phyloP scores from a whole-genome alignment of 2,329 filamentous ascomycete genomes.

The Venturia effusa region DNA sequence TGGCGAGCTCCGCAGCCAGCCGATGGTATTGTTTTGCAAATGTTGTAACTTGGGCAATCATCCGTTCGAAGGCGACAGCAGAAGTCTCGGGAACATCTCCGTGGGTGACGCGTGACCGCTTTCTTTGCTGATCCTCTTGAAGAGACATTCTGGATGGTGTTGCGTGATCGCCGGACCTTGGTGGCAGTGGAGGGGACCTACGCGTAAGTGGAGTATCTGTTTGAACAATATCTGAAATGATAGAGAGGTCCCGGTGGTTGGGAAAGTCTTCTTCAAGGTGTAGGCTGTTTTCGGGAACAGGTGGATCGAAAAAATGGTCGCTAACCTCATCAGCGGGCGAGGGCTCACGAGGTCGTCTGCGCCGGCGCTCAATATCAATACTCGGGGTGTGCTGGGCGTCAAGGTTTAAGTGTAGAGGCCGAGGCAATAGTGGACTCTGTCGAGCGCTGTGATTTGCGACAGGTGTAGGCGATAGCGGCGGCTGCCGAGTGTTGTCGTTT shows the following conservation, averaged over 20 bases:
- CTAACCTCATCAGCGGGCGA: background rate
- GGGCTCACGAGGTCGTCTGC: background rate
- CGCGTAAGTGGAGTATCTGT: background rate
- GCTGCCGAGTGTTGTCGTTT: too few species aligned
- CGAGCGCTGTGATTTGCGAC: too few species aligned
- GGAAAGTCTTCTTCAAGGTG: too few species aligned
- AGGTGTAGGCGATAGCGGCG: too few species aligned
- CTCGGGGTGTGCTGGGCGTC: too few species aligned
- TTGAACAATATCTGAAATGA: background rate
- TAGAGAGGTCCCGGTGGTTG: too few species aligned
- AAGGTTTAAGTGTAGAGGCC: too few species aligned
- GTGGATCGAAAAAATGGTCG: too few species aligned
- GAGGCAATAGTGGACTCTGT: too few species aligned
- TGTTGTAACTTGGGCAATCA: background rate
- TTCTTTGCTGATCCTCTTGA: background rate
- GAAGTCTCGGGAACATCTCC: background rate
- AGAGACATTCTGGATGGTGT: background rate
- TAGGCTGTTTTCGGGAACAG: too few species aligned
- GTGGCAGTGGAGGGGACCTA: background rate
- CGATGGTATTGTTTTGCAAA: background rate
- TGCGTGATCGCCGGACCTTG: background rate
- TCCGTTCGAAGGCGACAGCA: background rate
- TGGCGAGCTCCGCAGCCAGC: background rate
- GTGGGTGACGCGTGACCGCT: background rate
- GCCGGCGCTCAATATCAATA: background rate